These are phyloP conservation scores for Pilobolus umbonatus DNA, from an alignment of 192 early-diverging fungal genomes.

Conservation along the genomic window DNA sequence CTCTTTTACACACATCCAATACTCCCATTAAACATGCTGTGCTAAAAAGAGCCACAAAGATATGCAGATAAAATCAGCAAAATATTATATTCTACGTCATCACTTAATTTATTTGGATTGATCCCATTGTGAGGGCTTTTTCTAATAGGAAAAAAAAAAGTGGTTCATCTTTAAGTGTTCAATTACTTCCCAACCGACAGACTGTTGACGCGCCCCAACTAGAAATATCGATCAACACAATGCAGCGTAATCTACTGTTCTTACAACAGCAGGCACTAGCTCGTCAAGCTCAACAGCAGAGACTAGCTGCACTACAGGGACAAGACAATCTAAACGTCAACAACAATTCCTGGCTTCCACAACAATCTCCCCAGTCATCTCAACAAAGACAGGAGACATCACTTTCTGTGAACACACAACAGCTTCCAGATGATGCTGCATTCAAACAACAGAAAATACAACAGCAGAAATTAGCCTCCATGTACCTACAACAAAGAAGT, in stretches of 20 bases:
- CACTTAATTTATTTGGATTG: no score
- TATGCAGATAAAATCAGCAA: no score
- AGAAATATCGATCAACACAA: slow-evolving; percentile 5
- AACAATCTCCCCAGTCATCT: no score
- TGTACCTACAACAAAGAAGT: slow-evolving; percentile 7
- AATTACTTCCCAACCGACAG: no score
- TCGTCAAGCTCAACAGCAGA: neutral
- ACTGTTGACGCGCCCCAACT: no score
- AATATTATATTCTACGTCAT: no score
- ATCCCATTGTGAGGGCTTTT: no score
- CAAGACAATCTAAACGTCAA: neutral
- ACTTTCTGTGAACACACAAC: neutral
- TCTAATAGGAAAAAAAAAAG: no score
- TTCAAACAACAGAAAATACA: slow-evolving; percentile 2
- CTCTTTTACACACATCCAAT: no score
- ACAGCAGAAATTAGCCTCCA: neutral
- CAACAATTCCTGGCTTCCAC: neutral
- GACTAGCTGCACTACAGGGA: neutral
- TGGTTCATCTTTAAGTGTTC: no score
- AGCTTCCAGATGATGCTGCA: neutral
- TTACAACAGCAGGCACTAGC: neutral
- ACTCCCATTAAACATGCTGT: no score
- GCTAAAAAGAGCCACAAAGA: no score
- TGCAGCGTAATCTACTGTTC: slow-evolving; percentile 4
- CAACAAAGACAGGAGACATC: neutral